These are phyloP conservation scores for Tribonema minus DNA, from an alignment of 108 stramenopile species.

Conservation along the genomic window DNA sequence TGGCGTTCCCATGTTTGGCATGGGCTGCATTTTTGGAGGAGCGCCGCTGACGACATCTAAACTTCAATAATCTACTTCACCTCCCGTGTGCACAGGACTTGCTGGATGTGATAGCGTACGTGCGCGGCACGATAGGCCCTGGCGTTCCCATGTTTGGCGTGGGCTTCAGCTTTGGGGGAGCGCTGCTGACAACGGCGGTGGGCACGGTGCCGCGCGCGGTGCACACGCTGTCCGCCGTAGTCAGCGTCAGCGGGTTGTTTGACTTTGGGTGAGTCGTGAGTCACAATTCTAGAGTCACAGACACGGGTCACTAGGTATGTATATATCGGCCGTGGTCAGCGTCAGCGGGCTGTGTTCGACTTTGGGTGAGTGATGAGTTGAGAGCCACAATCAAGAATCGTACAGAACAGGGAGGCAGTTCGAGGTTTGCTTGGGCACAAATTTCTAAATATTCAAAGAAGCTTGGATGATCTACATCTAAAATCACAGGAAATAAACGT, in stretches of 20 bases:
- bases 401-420: too few relatives aligned
- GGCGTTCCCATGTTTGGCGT: constrained; percentile 13
- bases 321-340: too few relatives aligned
- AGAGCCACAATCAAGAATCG: too few relatives aligned
- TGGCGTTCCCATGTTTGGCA: constrained; percentile 1
- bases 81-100: neutral
- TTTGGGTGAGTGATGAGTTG: too few relatives aligned
- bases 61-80: neutral
- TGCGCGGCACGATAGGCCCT: neutral
- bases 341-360: neutral
- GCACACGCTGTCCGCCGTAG: constrained; percentile 20
- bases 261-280: neutral
- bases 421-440: too few relatives aligned
- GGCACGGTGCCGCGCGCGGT: constrained; percentile 17
- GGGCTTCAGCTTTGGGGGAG: constrained; percentile 33
- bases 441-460: too few relatives aligned
- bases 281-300: neutral
- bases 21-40: constrained; percentile 13
- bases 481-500: too few relatives aligned
- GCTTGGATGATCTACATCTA: too few relatives aligned
- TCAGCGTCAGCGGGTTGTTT: neutral
- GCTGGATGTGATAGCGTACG: constrained; percentile 8
- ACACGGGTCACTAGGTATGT: too few relatives aligned
- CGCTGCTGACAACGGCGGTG: constrained; percentile 13
- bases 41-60: neutral